These are phyloP conservation scores for Sporothrix mexicana DNA, from an alignment of 2,329 filamentous ascomycete genomes.

Conservation along the genomic window DNA sequence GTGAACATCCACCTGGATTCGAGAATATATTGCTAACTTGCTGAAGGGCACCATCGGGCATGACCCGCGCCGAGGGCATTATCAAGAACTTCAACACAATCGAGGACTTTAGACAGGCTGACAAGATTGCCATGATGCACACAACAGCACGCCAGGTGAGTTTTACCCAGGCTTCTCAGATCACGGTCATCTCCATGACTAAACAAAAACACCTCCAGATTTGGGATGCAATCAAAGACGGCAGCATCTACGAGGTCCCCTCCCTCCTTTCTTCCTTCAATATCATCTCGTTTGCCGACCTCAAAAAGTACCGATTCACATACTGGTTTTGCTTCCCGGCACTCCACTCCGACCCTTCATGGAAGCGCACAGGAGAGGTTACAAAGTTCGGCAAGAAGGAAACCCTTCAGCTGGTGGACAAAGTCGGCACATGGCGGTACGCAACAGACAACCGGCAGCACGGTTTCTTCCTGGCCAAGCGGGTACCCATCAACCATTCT, in stretches of 20 bases:
- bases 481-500: constrained; percentile 51
- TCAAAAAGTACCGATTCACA: constrained; percentile 97
- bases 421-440: constrained; percentile 86
- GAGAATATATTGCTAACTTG: not conserved
- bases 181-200: not conserved
- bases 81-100: constrained; percentile 97
- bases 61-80: constrained; percentile 85
- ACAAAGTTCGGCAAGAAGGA: constrained; percentile 68
- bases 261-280: constrained; percentile 89
- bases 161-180: not conserved
- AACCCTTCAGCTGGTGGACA: constrained; percentile 78
- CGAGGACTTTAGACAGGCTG: constrained; percentile 85
- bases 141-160: constrained; percentile 61
- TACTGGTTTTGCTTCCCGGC: constrained; percentile 98
- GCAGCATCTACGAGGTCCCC: constrained; percentile 92
- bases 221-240: constrained; percentile 97
- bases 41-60: constrained; percentile 61
- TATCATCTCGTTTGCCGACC: constrained; percentile 88
- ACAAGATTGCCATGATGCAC: constrained; percentile 78
- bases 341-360: constrained; percentile 83
- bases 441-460: constrained; percentile 81
- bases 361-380: constrained; percentile 67
- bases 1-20: too few species aligned
- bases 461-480: constrained; percentile 95
- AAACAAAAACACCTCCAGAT: constrained; percentile 61